Conservation (phyloP, 2,329 filamentous ascomycete genomes). For the Colletotrichum liaoningense region DNA sequence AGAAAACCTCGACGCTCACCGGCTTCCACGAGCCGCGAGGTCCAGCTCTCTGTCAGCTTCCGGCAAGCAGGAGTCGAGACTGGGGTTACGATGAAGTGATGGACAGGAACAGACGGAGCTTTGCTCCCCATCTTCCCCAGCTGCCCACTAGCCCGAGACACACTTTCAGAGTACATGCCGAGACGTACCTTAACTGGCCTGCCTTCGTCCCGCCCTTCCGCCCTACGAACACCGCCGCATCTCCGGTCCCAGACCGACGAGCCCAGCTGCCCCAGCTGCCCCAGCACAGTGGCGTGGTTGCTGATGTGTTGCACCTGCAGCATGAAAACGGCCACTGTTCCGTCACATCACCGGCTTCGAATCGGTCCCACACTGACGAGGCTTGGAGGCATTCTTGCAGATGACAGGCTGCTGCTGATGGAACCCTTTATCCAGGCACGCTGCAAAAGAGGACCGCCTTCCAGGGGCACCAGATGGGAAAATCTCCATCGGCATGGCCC, state of each 20-base stretch:
- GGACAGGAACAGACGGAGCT: conserved; percentile 20
- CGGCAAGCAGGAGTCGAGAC: conserved; percentile 3
- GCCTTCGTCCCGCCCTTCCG: neutral
- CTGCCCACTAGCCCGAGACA: conserved; percentile 1
- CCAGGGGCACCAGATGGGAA: conserved; percentile 11
- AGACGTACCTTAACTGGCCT: conserved; percentile 8
- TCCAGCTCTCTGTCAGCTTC: conserved; percentile 21
- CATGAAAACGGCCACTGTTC: conserved; percentile 32
- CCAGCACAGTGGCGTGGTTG: conserved; percentile 17
- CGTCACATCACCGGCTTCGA: conserved; percentile 24
- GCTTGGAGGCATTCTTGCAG: conserved; percentile 18
- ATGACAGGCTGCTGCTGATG: conserved; percentile 24
- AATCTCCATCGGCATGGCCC: neutral
- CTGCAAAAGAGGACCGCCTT: conserved; percentile 5
- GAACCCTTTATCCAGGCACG: conserved; percentile 13
- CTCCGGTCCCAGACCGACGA: conserved; percentile 22
- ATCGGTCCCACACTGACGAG: conserved; percentile 11
- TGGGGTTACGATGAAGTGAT: conserved; percentile 20
- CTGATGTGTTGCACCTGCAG: conserved; percentile 23
- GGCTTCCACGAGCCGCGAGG: conserved; percentile 20
- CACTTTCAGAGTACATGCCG: conserved; percentile 15
- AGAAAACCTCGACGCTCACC: conserved; percentile 4
- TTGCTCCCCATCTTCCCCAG: neutral
- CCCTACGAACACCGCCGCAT: conserved; percentile 7
- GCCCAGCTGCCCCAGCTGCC: neutral